Evolutionary conservation across 331 rosid species (phyloP).

Genomic region (Cydonia oblonga): DNA sequence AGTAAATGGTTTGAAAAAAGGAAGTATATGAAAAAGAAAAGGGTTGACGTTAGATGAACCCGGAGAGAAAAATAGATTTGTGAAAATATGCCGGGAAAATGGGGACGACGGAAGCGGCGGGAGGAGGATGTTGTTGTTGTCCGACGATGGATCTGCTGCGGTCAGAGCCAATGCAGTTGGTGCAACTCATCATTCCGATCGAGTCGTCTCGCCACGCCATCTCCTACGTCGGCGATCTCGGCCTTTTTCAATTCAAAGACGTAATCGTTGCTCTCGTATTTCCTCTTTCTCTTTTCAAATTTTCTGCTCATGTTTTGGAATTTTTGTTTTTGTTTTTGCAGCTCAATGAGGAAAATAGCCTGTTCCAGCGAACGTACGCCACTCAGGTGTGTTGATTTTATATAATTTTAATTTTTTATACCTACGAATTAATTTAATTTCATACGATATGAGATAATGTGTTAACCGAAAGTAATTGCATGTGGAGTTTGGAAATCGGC

Average conservation of each 20-base stretch:
- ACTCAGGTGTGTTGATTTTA: slow-evolving; percentile 38
- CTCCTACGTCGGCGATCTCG: slow-evolving; percentile 67
- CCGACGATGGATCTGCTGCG: slow-evolving; percentile 69
- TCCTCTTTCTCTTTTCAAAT: not conserved
- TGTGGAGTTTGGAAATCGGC: not conserved
- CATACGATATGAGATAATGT: not conserved
- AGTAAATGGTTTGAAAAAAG: not conserved
- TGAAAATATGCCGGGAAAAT: not conserved
- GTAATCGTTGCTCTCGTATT: slow-evolving; percentile 8
- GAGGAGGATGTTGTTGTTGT: not conserved
- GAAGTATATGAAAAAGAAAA: no score
- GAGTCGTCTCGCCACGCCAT: slow-evolving; percentile 55
- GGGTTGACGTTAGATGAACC: no score
- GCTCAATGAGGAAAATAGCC: slow-evolving; percentile 73
- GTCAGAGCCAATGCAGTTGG: slow-evolving; percentile 83
- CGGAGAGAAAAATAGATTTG: no score
- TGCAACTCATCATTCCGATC: slow-evolving; percentile 67
- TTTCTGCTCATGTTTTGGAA: not conserved
- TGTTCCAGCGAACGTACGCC: slow-evolving; percentile 70
- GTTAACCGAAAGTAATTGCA: not conserved
- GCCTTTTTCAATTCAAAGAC: slow-evolving; percentile 77
- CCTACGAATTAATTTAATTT: not conserved
- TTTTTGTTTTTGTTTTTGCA: slow-evolving; percentile 1
- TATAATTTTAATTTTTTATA: no score
- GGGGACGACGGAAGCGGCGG: not conserved